These are phyloP conservation scores for Psilocybe subaeruginosa DNA, from an alignment of 768 basidiomycete species.

Conservation along the genomic window DNA sequence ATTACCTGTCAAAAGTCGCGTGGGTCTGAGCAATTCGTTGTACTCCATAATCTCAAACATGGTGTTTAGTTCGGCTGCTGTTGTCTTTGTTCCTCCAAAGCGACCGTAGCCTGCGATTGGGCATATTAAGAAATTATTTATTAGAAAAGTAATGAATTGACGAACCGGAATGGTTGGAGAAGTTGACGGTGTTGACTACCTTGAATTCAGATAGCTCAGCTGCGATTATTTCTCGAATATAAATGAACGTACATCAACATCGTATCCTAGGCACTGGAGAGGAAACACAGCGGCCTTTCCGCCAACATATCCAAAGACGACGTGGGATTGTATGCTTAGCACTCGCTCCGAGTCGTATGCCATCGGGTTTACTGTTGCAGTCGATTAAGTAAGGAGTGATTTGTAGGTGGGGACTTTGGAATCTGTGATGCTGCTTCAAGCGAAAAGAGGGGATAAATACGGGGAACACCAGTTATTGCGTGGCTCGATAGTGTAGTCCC, in stretches of 20 bases:
- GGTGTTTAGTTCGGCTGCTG: constrained; percentile 71
- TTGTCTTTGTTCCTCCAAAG: constrained; percentile 79
- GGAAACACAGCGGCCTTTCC: constrained; percentile 80
- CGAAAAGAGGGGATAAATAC: neutral
- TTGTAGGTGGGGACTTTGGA: neutral
- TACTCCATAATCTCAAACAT: constrained; percentile 76
- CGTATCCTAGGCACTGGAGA: constrained; percentile 86
- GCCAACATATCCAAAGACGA: constrained; percentile 93
- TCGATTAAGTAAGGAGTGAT: neutral
- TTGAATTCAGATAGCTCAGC: constrained; percentile 31
- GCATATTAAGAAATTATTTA: neutral
- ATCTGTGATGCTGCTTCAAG: neutral
- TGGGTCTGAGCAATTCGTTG: constrained; percentile 75
- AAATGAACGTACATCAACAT: constrained; percentile 78
- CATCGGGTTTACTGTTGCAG: constrained; percentile 1
- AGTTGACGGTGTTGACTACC: constrained; percentile 93
- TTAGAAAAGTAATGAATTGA: neutral
- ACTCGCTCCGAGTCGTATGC: constrained; percentile 50
- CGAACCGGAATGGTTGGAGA: constrained; percentile 89
- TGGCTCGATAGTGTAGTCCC: too few species aligned
- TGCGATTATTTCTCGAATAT: neutral
- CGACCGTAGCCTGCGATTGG: constrained; percentile 74
- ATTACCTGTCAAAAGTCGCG: constrained; percentile 76
- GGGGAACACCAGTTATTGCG: neutral
- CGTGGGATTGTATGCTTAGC: constrained; percentile 92